phyloP scores from a whole-genome alignment of 306 rosid genomes.

The Boehmeria nivea region DNA sequence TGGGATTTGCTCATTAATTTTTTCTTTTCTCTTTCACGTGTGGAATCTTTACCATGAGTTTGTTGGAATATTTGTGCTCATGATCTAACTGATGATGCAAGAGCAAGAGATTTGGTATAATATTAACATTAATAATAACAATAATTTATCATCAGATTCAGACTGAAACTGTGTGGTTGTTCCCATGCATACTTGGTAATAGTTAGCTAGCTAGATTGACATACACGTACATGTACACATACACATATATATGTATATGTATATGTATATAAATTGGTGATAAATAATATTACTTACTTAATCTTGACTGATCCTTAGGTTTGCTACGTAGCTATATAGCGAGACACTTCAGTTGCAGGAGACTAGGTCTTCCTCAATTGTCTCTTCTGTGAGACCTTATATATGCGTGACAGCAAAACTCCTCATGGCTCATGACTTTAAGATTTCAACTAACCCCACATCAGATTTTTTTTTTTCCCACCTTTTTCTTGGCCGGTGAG shows the following conservation, averaged over 20 bases:
- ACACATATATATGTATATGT: neutral
- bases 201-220: neutral
- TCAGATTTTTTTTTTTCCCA: constrained; percentile 5
- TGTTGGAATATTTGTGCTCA: neutral
- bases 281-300: neutral
- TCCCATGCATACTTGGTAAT: neutral
- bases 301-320: constrained; percentile 9
- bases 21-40: neutral
- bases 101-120: neutral
- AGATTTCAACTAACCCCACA: constrained; percentile 14
- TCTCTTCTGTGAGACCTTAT: neutral
- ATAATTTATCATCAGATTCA: neutral
- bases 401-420: constrained; percentile 20
- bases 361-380: constrained; percentile 15
- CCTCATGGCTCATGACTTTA: neutral
- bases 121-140: no score
- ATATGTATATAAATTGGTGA: neutral
- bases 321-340: no score
- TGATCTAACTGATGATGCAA: neutral
- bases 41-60: constrained; percentile 1
- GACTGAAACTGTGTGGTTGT: neutral
- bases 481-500: neutral
- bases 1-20: no score
- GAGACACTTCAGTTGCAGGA: constrained; percentile 1
- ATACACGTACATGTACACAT: neutral